phyloP scores from a whole-genome alignment of 1,284 basidiomycete species.

The Irpex sp. region DNA sequence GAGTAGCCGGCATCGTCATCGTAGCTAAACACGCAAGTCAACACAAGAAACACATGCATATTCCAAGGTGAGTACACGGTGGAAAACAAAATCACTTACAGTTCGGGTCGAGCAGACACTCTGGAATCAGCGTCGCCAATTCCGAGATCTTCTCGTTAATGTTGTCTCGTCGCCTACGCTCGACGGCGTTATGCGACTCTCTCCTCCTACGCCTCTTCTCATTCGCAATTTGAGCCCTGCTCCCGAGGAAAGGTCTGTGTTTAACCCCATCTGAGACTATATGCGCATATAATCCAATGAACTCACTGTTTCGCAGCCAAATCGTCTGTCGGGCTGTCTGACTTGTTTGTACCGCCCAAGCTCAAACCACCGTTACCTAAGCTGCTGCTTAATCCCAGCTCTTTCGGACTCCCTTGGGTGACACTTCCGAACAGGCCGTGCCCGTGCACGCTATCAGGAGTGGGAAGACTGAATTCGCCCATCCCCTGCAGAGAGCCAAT shows the following conservation, averaged over 20 bases:
- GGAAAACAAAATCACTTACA: slow-evolving; percentile 27
- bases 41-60: not conserved
- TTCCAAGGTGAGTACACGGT: not conserved
- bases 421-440: slow-evolving; percentile 15
- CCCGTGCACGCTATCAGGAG: slow-evolving; percentile 36
- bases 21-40: slow-evolving; percentile 19
- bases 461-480: slow-evolving; percentile 36
- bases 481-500: slow-evolving; percentile 17
- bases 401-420: slow-evolving; percentile 30
- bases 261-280: not conserved
- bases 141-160: slow-evolving; percentile 94
- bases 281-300: not conserved
- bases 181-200: slow-evolving; percentile 90
- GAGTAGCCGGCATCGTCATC: slow-evolving; percentile 27
- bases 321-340: slow-evolving; percentile 29
- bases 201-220: slow-evolving; percentile 78
- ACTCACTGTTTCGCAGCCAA: slow-evolving; percentile 41
- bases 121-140: slow-evolving; percentile 84
- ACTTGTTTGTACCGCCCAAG: slow-evolving; percentile 14
- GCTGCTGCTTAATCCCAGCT: slow-evolving; percentile 19
- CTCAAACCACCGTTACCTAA: slow-evolving; percentile 17
- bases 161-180: slow-evolving; percentile 82
- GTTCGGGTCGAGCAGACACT: slow-evolving; percentile 69
- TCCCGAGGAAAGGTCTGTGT: not conserved
- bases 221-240: slow-evolving; percentile 46